Conservation (phyloP, 441 rosid species). For the Geranium incanum region DNA sequence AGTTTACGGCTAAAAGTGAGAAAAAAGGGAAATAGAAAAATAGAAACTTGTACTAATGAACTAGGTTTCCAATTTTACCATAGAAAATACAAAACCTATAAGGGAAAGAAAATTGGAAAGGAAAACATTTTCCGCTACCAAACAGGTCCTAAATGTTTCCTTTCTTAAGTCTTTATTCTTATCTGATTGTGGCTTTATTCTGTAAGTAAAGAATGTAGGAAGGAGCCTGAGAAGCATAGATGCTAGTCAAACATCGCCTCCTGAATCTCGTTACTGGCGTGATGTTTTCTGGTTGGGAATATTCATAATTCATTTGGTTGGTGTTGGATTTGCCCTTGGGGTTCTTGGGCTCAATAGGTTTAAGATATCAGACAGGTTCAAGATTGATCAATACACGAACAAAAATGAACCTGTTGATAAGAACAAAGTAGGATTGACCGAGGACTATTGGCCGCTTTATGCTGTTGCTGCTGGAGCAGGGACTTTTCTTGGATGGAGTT, state of each 20-base stretch:
- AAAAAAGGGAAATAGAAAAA: neutral
- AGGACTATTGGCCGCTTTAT: constrained; percentile 81
- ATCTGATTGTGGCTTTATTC: constrained; percentile 10
- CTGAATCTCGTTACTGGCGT: constrained; percentile 65
- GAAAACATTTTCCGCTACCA: neutral
- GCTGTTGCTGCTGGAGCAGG: constrained; percentile 79
- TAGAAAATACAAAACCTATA: neutral
- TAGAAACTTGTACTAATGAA: neutral
- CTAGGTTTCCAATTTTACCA: neutral
- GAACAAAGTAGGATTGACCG: constrained; percentile 48
- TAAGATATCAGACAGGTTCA: constrained; percentile 59
- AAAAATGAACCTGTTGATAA: constrained; percentile 23
- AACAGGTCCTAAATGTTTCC: neutral
- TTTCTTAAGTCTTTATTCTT: neutral
- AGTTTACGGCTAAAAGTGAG: neutral
- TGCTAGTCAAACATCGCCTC: constrained; percentile 37
- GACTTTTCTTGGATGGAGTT: constrained; percentile 56
- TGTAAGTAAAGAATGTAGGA: constrained; percentile 41
- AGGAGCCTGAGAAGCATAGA: constrained; percentile 49
- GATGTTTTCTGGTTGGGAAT: constrained; percentile 85
- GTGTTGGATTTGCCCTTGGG: constrained; percentile 48
- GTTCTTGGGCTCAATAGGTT: constrained; percentile 75
- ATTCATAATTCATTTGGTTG: constrained; percentile 59
- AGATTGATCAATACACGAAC: constrained; percentile 50
- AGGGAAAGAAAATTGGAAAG: neutral